Evolutionary conservation across 2,329 filamentous ascomycete species (phyloP), one percentile per base, ranked within the genome.

Genomic region (Fusarium tanahbumbuense): DNA sequence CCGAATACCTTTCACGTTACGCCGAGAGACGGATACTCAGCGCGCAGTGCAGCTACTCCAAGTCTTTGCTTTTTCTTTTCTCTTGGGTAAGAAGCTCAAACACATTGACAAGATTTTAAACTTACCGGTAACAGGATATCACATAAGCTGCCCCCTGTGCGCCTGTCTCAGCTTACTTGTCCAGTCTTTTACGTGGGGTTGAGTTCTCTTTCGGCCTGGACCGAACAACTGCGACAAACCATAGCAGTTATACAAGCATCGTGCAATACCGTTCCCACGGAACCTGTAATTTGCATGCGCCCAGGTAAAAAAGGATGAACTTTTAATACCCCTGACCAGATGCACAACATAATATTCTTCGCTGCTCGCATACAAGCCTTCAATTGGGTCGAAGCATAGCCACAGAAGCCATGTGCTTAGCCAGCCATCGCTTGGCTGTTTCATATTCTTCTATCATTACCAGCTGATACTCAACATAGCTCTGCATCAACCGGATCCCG

Each of bases 191-290:
- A 32, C 56, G 37, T 47, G 56, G 56, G 53, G 40, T 58, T 42
- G 68, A 58, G 42, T 46, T 58, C 23, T 20, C 41, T 49, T 37
- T 71, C 68, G 64, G 68, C 64, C 55, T 71, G 60, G 50, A 55
- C 64, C 68, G 68, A 71, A 23, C 41, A 61, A 52, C 49, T 62
- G 64, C 48, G 50, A 69, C 64, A 55, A 69, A 60, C 32, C 37
- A 65, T 50, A 46, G 54, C 41, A 58, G 32, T 37, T 41, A 37
- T 55, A 66, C 37, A 20, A 41, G 48, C 45, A 69, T 62, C 40
- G 56, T 56, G 68, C 68, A 66, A 69, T 71, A 62, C 56, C 64
- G 34, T 58, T 37, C 41, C 52, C 53, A 56, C 46, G 68, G 60
- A 49, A 34, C 44, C 48, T 55, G 30, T 52, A 40, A 55, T 50